Evolutionary conservation across 495 filamentous ascomycete genomes (phyloP), one percentile per base, ranked within the genome.

Genomic region (Corynascus novoguineensis): DNA sequence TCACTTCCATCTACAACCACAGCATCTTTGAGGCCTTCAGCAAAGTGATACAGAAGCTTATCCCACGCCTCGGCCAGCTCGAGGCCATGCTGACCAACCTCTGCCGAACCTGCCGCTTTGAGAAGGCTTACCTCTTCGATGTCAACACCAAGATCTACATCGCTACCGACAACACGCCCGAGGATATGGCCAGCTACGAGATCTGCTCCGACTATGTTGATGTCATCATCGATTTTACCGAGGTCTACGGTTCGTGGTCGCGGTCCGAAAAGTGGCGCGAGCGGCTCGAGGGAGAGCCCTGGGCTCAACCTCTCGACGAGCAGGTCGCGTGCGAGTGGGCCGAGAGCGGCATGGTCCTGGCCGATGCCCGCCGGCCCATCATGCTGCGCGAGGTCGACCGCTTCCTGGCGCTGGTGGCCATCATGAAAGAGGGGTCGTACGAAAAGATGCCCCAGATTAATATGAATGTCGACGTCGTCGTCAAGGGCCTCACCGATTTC

Each of bases 201-300:
- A 93, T 97, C 63, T 97, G 95, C 69, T 93, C 88, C 25, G 93
- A 97, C 67, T 98, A 91, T 66, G 95, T 98, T 55, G 92, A 98
- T 68, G 90, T 96, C 42, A 92, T 98, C 55, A 92, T 97, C 48
- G 93, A 98, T 68, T 83, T 97, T 29, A 92, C 87, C 14, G 91
- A 97, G 68, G 85, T 98, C 17, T 97, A 97, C 64, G 92, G 90
- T 5, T 75, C 66, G 55, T 97, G 85, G 85, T 72, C 78, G 25
- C 73, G 85, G 9, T 71, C 75, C 25, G 69, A 68, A 31, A 66
- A 70, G 32, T 75, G 75, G 61, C 73, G 79, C 60, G 78, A 82
- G 22, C 70, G 75, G 12, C 78, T 86, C 1, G 81, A 83, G 57
- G 80, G 78, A 5, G 77, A 81, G 47, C 74, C 81, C 0, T 86